Base-by-base conservation (phyloP, 495 filamentous ascomycete genomes). In the Trichoderma parareesei region DNA sequence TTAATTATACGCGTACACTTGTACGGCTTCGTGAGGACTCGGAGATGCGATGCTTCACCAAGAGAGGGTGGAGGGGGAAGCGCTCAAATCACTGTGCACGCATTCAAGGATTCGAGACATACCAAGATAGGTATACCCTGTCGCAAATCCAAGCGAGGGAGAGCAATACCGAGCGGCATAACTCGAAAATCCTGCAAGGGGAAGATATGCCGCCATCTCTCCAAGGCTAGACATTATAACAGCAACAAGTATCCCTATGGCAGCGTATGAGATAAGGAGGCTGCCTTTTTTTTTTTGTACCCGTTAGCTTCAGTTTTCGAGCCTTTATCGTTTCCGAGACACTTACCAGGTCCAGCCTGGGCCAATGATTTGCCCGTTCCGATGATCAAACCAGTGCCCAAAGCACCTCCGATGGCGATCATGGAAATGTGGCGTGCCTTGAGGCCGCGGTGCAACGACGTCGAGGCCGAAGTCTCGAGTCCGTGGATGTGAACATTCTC, bases 351-450 rank as follows among this genome's bases (percentile, higher is more conserved):
- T 57, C 90, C 88, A 66, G 83, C 87, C 71, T 80, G 76, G 38
- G 86, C 81, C 38, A 90, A 82, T 18, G 85, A 83, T 67, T 81
- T 76, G 40, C 86, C 87, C 60, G 85, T 88, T 42, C 79, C 76
- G 64, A 76, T 73, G 44, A 76, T 78, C n/a, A 74, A 72, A 33
- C 86, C 88, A 41, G 89, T 91, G 66, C 90, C 90, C 67, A 95
- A 90, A 11, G 91, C 90, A 59, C 89, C 89, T 38, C 91, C 90
- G 68, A 95, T 91, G 4, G 90, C 91, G 81, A 95, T 93, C 85
- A 92, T 86, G 68, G 86, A 86, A 67, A 91, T 84, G 64, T 90
- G 88, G 40, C 87, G 81, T 2, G 87, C 81, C 65, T 85, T 83
- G 59, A 91, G 74, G 5, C 82, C 82, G 44, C 86, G 83, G 61